Percentiles rank a stretch among this genome's conserved stretches.
These are phyloP conservation scores for Yamagishiella unicocca DNA, from an alignment of 139 green algal species.

Conservation along the genomic window DNA sequence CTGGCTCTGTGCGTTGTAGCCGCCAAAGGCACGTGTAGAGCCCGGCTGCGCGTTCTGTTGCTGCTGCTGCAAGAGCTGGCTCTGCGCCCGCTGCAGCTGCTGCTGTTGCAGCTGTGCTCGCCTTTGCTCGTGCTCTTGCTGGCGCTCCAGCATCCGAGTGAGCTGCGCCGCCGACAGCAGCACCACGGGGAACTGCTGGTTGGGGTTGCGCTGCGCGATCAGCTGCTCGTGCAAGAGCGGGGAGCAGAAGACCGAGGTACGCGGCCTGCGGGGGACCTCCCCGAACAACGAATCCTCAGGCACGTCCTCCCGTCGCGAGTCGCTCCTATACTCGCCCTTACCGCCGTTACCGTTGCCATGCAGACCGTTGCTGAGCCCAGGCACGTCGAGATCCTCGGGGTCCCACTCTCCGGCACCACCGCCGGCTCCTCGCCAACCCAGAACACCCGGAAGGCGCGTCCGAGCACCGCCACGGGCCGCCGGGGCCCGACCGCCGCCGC, in stretches of 20 bases:
- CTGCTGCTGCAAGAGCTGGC: not conserved
- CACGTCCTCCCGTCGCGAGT: too few species aligned
- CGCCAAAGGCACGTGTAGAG: too few species aligned
- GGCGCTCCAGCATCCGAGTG: not conserved
- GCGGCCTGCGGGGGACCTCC: constrained; percentile 12
- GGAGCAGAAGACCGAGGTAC: constrained; percentile 7
- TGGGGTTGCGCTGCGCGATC: not conserved
- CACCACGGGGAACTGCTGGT: not conserved
- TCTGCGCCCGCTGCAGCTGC: not conserved
- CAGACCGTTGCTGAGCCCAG: too few species aligned
- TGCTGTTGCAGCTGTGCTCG: not conserved
- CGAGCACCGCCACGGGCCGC: too few species aligned
- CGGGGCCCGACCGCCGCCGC: too few species aligned
- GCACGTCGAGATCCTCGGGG: too few species aligned
- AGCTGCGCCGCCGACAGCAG: not conserved
- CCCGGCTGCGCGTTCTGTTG: too few species aligned
- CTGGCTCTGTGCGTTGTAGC: not conserved
- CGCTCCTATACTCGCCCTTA: too few species aligned
- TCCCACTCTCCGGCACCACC: not conserved
- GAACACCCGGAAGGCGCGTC: too few species aligned
- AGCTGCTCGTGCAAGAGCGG: constrained; percentile 2
- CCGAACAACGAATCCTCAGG: constrained; percentile 19
- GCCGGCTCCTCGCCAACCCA: not conserved
- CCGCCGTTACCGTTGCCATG: too few species aligned
- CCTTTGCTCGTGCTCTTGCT: not conserved